Evolutionary conservation across 192 early-diverging fungal species (phyloP).

Genomic region (Coemansia sp.): DNA sequence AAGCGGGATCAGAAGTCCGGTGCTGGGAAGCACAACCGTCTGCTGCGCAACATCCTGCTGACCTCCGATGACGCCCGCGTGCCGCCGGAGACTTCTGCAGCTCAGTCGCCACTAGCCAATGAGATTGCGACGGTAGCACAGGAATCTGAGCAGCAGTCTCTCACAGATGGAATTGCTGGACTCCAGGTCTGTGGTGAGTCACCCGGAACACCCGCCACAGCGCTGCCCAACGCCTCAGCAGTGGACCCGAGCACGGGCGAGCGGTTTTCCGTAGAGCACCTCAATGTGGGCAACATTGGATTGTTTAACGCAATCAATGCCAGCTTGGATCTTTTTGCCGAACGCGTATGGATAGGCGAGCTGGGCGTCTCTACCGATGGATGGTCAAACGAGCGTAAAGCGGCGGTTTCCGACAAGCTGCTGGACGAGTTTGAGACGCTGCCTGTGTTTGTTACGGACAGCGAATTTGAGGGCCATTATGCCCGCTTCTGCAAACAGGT

Average conservation of each 20-base stretch:
- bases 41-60: constrained; percentile 24
- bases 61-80: background rate
- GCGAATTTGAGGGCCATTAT: constrained; percentile 89
- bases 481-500: constrained; percentile 92
- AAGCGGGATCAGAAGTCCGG: constrained; percentile 42
- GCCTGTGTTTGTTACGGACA: constrained; percentile 78
- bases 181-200: constrained; percentile 20
- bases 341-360: constrained; percentile 75
- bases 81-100: constrained; percentile 6
- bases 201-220: background rate
- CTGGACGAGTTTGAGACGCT: constrained; percentile 63
- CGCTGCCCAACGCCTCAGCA: constrained; percentile 6
- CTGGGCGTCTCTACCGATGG: constrained; percentile 73
- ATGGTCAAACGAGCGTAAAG: constrained; percentile 60
- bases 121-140: background rate
- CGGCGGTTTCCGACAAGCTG: constrained; percentile 63
- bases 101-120: background rate
- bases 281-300: constrained; percentile 88
- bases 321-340: constrained; percentile 55
- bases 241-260: constrained; percentile 41
- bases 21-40: constrained; percentile 38
- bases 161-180: constrained; percentile 8
- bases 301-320: constrained; percentile 87
- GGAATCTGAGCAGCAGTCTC: background rate
- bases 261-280: constrained; percentile 69